Evolutionary conservation across 257 asterid species (phyloP), one percentile per base, ranked within the genome.

Genomic region (Gentiana dahurica): DNA sequence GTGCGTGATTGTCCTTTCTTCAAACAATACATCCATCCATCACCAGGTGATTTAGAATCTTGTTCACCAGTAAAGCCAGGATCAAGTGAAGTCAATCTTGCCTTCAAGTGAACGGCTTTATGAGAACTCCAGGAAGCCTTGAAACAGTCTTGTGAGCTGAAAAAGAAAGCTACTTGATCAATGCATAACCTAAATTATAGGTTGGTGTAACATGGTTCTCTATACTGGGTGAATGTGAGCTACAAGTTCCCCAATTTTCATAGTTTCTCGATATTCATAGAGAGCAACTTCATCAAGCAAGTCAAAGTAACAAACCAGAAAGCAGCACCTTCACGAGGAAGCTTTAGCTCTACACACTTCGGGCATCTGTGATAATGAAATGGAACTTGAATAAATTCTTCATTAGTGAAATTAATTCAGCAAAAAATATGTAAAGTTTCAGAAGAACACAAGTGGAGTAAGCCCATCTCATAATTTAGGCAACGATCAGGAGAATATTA

Each of bases 51-150:
- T 51, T 59, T 69, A 55, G 71, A 58, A 65, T 78, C 74, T 62
- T 70, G 84, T 43, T 69, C 79, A 49, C 72, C 75, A 6, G 71
- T 50, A 67, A 57, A 71, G 65, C 68, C 89, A 51, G 61, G 70
- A 38, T 74, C 71, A 56, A 66, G 68, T 51, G 87, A 73, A 10
- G 92, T 59, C 54, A 69, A 52, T 69, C 80, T 87, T 57, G 94
- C 86, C 73, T 79, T 79, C 76, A 70, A 46, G 70, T 92, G 98
- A 61, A 85, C 91, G 36, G 85, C 73, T 73, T 92, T 92, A 68
- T 92, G 98, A 68, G 97, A 81, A 69, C 83, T 77, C 95, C 98
- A 88, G 39, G 95, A 86, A 41, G 83, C 83, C 92, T 88, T 92
- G 85, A 92, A 92, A 81, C 98, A 92, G 46, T 92, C 91, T 70